Base-by-base conservation (phyloP, 805 yeast genomes). In the Blastobotrys peoriensis region DNA sequence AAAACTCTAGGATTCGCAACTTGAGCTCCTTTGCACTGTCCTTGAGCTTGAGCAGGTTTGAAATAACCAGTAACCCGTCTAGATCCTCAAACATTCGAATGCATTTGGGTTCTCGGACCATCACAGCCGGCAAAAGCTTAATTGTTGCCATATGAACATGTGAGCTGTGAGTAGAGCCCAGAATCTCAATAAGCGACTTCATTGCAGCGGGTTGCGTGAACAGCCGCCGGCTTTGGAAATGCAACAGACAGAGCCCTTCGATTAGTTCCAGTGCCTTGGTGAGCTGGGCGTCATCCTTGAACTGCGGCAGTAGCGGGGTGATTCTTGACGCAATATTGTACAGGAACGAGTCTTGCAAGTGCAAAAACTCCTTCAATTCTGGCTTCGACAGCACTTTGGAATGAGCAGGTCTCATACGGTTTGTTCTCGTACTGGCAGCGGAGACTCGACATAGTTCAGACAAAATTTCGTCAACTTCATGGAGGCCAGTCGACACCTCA, bases 1-100 rank as follows among this genome's bases (percentile, higher is more conserved):
- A 63, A 58, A 83, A 83, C 62, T 83, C 89, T 40, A 83, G 69
- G 9, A 79, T 71, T 52, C 79, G 77, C 50, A 81, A 74, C 53
- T 80, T 79, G 10, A 82, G 72, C 27, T 71, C 71, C 53, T 79
- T 79, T 35, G 74, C 56, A 3, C 73, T 62, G 19, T 59, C 52
- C 37, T 63, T 61, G 21, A 59, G 58, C 45, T 66, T 70, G 57
- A 75, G 66, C 9, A 73, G 53, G 3, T 59, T 55, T 49, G 85
- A 79, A 3, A 82, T 63, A 0, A 63, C 62, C 33, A 73, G 67
- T 27, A 82, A 74, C 0, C 89, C 91, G 4, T 66, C 64, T 44
- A 75, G 59, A 4, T 57, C 55, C 57, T 83, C 91, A 58, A 83
- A 82, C 3, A 63, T 61, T 33, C 91, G 64, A 47, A 81, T 69